phyloP scores from a whole-genome alignment of 768 basidiomycete species.

The Lentinula raphanica region DNA sequence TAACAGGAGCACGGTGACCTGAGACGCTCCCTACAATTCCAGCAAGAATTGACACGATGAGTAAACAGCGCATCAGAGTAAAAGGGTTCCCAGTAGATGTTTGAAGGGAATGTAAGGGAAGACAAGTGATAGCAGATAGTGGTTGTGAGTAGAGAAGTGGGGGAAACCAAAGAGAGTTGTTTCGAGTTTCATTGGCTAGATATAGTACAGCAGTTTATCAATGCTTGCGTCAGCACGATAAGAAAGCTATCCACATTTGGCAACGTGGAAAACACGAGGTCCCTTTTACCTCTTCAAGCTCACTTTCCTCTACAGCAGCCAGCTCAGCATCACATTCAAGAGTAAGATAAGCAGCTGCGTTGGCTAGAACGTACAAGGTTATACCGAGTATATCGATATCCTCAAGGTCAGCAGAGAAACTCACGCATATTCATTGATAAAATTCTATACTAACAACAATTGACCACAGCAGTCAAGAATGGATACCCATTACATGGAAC shows the following conservation, averaged over 20 bases:
- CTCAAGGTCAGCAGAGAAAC: too few relatives aligned
- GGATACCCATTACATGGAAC: too few relatives aligned
- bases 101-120: neutral
- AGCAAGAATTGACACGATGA: conserved; percentile 58
- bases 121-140: neutral
- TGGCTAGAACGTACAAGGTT: too few relatives aligned
- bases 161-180: neutral
- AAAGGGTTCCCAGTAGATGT: neutral
- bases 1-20: conserved; percentile 34
- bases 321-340: too few relatives aligned
- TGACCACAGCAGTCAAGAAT: too few relatives aligned
- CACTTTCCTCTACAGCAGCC: too few relatives aligned
- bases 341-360: too few relatives aligned
- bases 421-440: too few relatives aligned
- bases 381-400: too few relatives aligned
- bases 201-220: neutral
- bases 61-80: conserved; percentile 53
- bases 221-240: neutral
- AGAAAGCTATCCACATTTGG: conserved; percentile 3
- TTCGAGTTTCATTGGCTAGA: neutral
- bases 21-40: conserved; percentile 54
- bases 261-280: too few relatives aligned
- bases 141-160: neutral
- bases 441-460: too few relatives aligned
- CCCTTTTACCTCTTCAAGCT: too few relatives aligned